Base-by-base conservation (phyloP, 2,329 filamentous ascomycete species). In the Hymenoscyphus salicellus region DNA sequence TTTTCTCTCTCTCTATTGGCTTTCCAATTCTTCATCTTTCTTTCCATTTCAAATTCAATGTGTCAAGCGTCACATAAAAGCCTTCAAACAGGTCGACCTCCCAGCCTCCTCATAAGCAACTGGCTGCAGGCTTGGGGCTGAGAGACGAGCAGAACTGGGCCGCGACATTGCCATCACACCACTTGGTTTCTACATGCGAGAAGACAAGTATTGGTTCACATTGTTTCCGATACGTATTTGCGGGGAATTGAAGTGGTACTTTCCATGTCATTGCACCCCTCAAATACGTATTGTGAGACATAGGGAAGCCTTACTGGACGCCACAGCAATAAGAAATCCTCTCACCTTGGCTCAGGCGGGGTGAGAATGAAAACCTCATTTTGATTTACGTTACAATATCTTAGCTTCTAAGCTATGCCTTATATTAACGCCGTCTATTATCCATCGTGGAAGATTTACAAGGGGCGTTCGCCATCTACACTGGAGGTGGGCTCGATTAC, bases 361-460 rank as follows among this genome's bases (percentile, higher is more conserved):
- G 6, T 20, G 4, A 20, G n/a, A 23, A 20, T 46, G 2, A n/a
- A 20, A 8, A 20, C 17, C n/a, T 43, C 41, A 43, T 5, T 20
- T 43, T 32, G 7, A 32, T 32, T 32, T 32, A 32, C 30, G 30
- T 32, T 32, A n/a, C n/a, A n/a, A 30, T 30, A 30, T 23, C 52
- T 7, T 33, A 14, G 3, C n/a, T 5, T 3, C 10, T 5, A n/a
- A 56, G 5, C 16, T 14, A 56, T 30, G 28, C 11, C 55, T 30
- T 38, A 26, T 17, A 38, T 60, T 3, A 60, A 60, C 23, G 58
- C 58, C 30, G 38, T 49, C 8, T 60, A 60, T 16, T 60, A 46
- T 28, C 58, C 58, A 7, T 60, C 58, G 7, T 60, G 58, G 58
- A 60, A 60, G 41, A 17, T 60, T 26, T 60, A 60, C 38, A 60